These are phyloP conservation scores for Tricholoma sp. DNA, from an alignment of 768 basidiomycete species.

Conservation along the genomic window DNA sequence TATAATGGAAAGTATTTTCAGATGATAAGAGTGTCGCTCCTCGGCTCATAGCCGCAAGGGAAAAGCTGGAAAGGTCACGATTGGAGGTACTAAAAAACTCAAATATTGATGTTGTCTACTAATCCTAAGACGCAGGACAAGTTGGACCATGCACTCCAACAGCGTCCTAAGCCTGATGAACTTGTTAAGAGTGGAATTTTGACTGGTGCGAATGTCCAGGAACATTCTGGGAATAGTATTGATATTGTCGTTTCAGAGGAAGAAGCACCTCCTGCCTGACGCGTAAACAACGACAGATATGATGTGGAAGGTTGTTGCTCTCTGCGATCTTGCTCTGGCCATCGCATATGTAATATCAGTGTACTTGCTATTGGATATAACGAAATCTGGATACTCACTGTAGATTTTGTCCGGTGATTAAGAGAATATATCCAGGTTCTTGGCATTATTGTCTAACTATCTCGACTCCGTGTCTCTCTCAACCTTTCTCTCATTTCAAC, in stretches of 20 bases:
- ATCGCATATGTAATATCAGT: not conserved
- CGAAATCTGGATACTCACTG: not conserved
- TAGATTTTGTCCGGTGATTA: not conserved
- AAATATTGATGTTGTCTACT: not conserved
- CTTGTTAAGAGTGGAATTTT: slow-evolving; percentile 65
- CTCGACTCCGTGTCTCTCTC: slow-evolving; percentile 30
- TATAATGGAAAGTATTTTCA: slow-evolving; percentile 20
- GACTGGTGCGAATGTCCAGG: slow-evolving; percentile 17
- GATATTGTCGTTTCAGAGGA: slow-evolving; percentile 14
- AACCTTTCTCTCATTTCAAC: slow-evolving; percentile 43
- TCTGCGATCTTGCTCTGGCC: not conserved
- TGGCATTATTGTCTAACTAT: slow-evolving; percentile 9
- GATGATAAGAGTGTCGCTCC: slow-evolving; percentile 60
- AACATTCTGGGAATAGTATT: not conserved
- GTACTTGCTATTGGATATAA: not conserved
- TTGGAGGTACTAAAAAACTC: slow-evolving; percentile 42
- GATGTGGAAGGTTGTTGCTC: not conserved
- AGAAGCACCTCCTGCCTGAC: slow-evolving; percentile 17
- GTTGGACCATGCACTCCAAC: slow-evolving; percentile 53
- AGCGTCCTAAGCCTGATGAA: slow-evolving; percentile 55
- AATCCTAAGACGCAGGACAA: slow-evolving; percentile 40
- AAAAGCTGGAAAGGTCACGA: slow-evolving; percentile 55
- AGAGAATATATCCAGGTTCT: not conserved
- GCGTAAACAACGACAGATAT: not conserved
- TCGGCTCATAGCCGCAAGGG: slow-evolving; percentile 53